Conservation (phyloP, 495 filamentous ascomycete species). For the Niebla homalea region DNA sequence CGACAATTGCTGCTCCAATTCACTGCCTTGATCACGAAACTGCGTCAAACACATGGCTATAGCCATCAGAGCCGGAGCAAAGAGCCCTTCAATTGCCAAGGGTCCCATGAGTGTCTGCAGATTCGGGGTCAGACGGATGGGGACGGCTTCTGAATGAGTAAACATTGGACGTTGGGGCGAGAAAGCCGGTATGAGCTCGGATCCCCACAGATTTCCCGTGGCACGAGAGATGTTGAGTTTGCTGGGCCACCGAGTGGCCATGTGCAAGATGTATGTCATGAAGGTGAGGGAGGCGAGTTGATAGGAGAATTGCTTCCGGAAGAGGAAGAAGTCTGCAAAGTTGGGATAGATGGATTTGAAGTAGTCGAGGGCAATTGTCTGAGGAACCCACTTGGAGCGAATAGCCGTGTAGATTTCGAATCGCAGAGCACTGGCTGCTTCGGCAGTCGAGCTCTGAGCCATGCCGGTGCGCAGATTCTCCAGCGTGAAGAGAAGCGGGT, state of each 20-base stretch:
- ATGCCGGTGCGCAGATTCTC: constrained; percentile 62
- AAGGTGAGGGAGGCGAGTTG: constrained; percentile 94
- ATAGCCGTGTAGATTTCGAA: constrained; percentile 84
- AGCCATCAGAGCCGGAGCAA: constrained; percentile 80
- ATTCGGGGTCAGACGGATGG: constrained; percentile 94
- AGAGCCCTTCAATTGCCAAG: constrained; percentile 88
- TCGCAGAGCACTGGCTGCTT: constrained; percentile 54
- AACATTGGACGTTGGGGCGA: constrained; percentile 69
- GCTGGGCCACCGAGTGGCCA: constrained; percentile 84
- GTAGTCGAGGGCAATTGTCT: constrained; percentile 68
- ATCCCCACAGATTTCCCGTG: constrained; percentile 90
- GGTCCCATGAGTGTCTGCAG: constrained; percentile 92
- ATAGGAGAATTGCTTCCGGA: constrained; percentile 90
- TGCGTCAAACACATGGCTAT: constrained; percentile 94
- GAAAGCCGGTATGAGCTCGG: constrained; percentile 80
- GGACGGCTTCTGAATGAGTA: constrained; percentile 86
- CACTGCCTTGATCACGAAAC: constrained; percentile 47
- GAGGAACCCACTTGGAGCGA: constrained; percentile 79
- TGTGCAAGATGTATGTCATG: constrained; percentile 97
- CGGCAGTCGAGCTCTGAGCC: constrained; percentile 42
- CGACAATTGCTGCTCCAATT: constrained; percentile 82
- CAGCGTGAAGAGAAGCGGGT: constrained; percentile 88
- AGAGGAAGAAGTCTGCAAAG: constrained; percentile 92
- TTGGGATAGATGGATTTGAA: constrained; percentile 82
- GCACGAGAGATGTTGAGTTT: constrained; percentile 84